Evolutionary conservation across 495 filamentous ascomycete species (phyloP), one percentile per base, ranked within the genome.

Genomic region (Trichoderma gamsii): DNA sequence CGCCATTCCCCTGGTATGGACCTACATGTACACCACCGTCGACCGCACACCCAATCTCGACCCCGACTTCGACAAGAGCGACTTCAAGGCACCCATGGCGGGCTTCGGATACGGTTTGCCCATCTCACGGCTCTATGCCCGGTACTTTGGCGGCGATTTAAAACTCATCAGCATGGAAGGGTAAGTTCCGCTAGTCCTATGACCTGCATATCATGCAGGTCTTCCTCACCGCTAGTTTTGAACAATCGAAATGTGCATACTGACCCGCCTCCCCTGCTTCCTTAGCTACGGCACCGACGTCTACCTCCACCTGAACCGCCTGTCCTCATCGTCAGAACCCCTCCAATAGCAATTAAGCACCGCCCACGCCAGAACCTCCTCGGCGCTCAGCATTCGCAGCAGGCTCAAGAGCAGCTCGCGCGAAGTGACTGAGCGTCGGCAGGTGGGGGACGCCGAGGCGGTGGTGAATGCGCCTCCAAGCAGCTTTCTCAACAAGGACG

Each of bases 101-200:
- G 95, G 95, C 2, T 99, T 99, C 74, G 95, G 95, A 23, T 99
- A 99, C 73, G 95, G 95, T 18, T 75, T 99, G 69, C 95, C 95
- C 0, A 97, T 99, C 71, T 93, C 89, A 75, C 83, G 95, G 72
- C 82, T 99, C 49, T 99, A 99, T 76, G 96, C 95, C 66, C 83
- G 95, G 69, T 99, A 99, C 79, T 99, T 99, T 76, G 95, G 95
- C 43, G 95, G 95, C 52, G 95, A 99, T 77, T 77, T 99, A 71
- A 98, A 97, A 76, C 75, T 99, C 79, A 99, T 98, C 73, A 97
- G 94, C 76, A 97, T 99, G 95, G 95, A 99, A 82, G 95, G 95
- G 95, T 97, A 82, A 81, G 92, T 78, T 38, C 35, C 35, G 35
- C 35, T 38, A 38, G 35, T 38, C 35, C 35, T 38, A 38, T 38